phyloP scores from a whole-genome alignment of 2,329 filamentous ascomycete genomes.

The Aschersonia sp. region DNA sequence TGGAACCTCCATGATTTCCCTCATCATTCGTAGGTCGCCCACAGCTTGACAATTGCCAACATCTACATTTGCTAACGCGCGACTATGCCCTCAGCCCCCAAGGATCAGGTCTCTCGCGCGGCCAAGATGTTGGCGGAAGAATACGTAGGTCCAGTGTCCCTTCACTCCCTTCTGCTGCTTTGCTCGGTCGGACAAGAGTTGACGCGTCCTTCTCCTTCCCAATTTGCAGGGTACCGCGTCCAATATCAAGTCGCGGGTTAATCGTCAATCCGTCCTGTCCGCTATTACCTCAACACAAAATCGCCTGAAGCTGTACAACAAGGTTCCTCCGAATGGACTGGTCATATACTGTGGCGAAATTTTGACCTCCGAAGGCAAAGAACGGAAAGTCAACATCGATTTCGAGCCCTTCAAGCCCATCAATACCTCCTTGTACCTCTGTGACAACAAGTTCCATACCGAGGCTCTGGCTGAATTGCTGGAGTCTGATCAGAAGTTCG shows the following conservation, averaged over 20 bases:
- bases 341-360: slow-evolving; percentile 99
- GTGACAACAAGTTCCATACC: slow-evolving; percentile 99
- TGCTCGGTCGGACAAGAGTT: slow-evolving; percentile 1
- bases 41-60: background rate
- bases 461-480: slow-evolving; percentile 93
- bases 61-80: too few species aligned
- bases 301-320: slow-evolving; percentile 97
- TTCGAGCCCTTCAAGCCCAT: slow-evolving; percentile 99
- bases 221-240: slow-evolving; percentile 71
- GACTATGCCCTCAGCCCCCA: slow-evolving; percentile 50
- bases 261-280: slow-evolving; percentile 91
- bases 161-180: background rate
- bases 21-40: slow-evolving; percentile 75
- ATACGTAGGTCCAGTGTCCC: slow-evolving; percentile 49
- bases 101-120: slow-evolving; percentile 91
- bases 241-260: slow-evolving; percentile 99
- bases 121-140: slow-evolving; percentile 99
- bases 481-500: slow-evolving; percentile 97
- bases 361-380: slow-evolving; percentile 94
- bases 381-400: slow-evolving; percentile 99
- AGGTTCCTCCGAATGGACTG: slow-evolving; percentile 92
- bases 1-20: slow-evolving; percentile 98
- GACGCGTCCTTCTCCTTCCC: slow-evolving; percentile 6
- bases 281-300: slow-evolving; percentile 99
- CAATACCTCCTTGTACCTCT: slow-evolving; percentile 97